A percentile compares a stretch with the other conserved stretches of the same genome.
These are phyloP conservation scores for Zychaea mexicana DNA, from an alignment of 371 early-diverging fungal genomes.

Conservation along the genomic window DNA sequence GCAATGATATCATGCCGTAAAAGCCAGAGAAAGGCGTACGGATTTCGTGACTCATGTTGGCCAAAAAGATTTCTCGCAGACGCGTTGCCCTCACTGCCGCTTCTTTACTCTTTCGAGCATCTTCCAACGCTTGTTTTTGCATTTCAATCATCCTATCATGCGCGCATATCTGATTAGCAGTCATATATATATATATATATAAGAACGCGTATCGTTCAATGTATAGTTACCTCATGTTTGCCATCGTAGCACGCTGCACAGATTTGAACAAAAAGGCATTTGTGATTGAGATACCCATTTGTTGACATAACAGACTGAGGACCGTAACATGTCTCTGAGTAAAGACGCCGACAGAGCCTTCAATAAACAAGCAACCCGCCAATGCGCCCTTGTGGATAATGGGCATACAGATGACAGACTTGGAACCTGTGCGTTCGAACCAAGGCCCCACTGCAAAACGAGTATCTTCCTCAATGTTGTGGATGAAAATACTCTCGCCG, in stretches of 20 bases:
- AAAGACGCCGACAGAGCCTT: conserved; percentile 58
- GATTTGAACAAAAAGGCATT: conserved; percentile 58
- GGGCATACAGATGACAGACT: conserved; percentile 59
- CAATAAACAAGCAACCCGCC: conserved; percentile 57
- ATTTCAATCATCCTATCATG: conserved; percentile 45
- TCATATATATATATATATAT: not conserved
- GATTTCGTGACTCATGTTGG: conserved; percentile 62
- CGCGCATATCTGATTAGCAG: no score
- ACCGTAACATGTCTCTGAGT: conserved; percentile 59
- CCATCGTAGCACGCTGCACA: conserved; percentile 40
- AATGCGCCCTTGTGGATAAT: conserved; percentile 54
- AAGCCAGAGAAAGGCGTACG: conserved; percentile 63
- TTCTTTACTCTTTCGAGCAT: conserved; percentile 48
- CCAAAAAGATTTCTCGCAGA: conserved; percentile 55
- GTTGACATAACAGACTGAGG: conserved; percentile 57
- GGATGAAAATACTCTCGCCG: conserved; percentile 40
- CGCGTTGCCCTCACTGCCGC: conserved; percentile 45
- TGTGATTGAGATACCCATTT: conserved; percentile 62
- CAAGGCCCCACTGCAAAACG: conserved; percentile 49
- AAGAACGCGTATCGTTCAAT: not conserved
- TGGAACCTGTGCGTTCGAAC: conserved; percentile 45
- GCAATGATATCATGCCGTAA: conserved; percentile 60
- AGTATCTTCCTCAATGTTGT: conserved; percentile 38
- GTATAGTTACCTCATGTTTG: conserved; percentile 29
- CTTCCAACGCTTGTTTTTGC: conserved; percentile 47